These are phyloP conservation scores for Knoxdaviesia capensis DNA, from an alignment of 2,329 filamentous ascomycete species.

Conservation along the genomic window DNA sequence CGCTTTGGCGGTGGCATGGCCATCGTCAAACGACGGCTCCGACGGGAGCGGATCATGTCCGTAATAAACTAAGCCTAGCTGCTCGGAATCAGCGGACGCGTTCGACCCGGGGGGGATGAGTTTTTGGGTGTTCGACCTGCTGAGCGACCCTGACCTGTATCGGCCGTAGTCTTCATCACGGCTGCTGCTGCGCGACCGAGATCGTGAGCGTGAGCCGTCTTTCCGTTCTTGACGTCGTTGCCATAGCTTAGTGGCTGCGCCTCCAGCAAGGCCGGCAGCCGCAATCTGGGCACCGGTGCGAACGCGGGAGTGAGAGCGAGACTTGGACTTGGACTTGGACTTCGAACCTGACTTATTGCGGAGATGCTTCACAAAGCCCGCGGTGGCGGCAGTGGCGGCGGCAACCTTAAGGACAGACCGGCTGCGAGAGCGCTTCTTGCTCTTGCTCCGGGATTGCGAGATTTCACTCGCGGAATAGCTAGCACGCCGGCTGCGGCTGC, in stretches of 20 bases:
- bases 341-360: slow-evolving; percentile 11
- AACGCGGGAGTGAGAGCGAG: slow-evolving; percentile 13
- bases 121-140: slow-evolving; percentile 30
- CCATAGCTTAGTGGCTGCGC: slow-evolving; percentile 36
- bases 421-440: background rate
- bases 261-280: slow-evolving; percentile 37
- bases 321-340: slow-evolving; percentile 21
- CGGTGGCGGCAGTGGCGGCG: slow-evolving; percentile 34
- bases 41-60: slow-evolving; percentile 34
- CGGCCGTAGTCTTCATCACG: background rate
- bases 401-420: slow-evolving; percentile 34
- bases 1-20: slow-evolving; percentile 7
- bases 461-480: slow-evolving; percentile 12
- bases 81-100: slow-evolving; percentile 34
- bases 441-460: slow-evolving; percentile 8
- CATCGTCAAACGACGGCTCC: slow-evolving; percentile 12
- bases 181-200: slow-evolving; percentile 10
- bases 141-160: slow-evolving; percentile 14
- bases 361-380: slow-evolving; percentile 36
- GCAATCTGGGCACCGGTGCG: slow-evolving; percentile 36
- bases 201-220: slow-evolving; percentile 27
- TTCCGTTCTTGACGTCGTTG: too few species aligned
- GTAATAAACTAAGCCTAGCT: slow-evolving; percentile 48
- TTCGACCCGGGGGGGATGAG: slow-evolving; percentile 24
- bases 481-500: slow-evolving; percentile 33